Conservation (phyloP, 2,329 filamentous ascomycete genomes). For the Fusarium robinianum region DNA sequence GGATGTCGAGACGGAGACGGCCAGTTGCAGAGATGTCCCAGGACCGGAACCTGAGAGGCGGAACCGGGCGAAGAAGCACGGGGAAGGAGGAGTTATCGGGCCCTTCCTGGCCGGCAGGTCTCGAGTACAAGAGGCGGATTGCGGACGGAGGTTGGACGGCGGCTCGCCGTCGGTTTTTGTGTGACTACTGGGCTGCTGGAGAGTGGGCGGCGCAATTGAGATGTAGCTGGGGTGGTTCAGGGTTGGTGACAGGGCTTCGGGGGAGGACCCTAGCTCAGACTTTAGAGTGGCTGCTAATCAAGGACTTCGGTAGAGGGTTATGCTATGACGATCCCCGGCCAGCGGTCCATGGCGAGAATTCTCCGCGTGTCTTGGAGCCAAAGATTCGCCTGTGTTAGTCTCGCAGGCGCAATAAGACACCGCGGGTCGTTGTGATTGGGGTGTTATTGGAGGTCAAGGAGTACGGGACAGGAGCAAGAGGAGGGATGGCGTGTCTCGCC, state of each 20-base stretch:
- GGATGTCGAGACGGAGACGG: constrained; percentile 51
- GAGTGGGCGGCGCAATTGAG: constrained; percentile 47
- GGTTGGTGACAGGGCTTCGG: constrained; percentile 45
- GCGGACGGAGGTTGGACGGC: constrained; percentile 43
- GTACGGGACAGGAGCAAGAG: constrained; percentile 15
- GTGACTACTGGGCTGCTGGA: constrained; percentile 49
- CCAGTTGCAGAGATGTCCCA: constrained; percentile 49
- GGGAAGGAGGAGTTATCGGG: constrained; percentile 36
- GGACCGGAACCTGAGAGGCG: constrained; percentile 40
- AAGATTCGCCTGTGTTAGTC: constrained; percentile 31
- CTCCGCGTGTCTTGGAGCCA: constrained; percentile 42
- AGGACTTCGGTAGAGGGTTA: constrained; percentile 41
- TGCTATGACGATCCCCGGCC: constrained; percentile 40
- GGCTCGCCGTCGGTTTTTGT: constrained; percentile 55
- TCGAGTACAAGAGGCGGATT: constrained; percentile 38
- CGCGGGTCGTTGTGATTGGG: constrained; percentile 28
- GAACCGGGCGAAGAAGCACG: constrained; percentile 32
- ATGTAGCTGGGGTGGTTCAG: constrained; percentile 50
- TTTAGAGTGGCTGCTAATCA: constrained; percentile 47
- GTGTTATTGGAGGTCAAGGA: constrained; percentile 23
- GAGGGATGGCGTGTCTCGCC: constrained; percentile 28
- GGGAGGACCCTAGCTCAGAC: constrained; percentile 43
- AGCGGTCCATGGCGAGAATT: constrained; percentile 42
- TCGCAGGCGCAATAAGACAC: constrained; percentile 38
- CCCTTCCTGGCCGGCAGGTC: constrained; percentile 35